Conservation (phyloP, 208 protist species). For the Crithidia acanthocephali region DNA sequence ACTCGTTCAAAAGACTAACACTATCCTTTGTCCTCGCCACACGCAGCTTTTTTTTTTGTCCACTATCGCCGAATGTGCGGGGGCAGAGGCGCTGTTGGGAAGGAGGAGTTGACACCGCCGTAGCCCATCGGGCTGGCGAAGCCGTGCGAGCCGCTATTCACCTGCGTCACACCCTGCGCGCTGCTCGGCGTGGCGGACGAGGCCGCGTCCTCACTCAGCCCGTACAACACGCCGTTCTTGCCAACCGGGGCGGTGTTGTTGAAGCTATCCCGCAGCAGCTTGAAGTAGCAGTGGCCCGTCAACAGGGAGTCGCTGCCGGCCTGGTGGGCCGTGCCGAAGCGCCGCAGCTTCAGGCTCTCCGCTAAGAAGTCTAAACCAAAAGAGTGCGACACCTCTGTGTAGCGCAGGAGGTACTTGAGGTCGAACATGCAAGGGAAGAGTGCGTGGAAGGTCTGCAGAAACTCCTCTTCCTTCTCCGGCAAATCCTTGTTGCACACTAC, state of each 20-base stretch:
- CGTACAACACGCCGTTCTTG: slow-evolving; percentile 95
- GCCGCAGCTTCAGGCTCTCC: slow-evolving; percentile 93
- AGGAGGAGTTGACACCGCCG: slow-evolving; percentile 20
- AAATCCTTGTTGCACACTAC: slow-evolving; percentile 96
- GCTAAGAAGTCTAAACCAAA: slow-evolving; percentile 97
- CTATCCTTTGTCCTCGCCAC: no score
- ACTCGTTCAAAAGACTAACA: no score
- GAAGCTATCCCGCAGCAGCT: slow-evolving; percentile 92
- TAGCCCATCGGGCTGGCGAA: slow-evolving; percentile 49
- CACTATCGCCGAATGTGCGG: slow-evolving; percentile 31
- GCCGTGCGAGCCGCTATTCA: slow-evolving; percentile 35
- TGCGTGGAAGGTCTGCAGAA: slow-evolving; percentile 95
- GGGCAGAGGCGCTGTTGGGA: slow-evolving; percentile 44
- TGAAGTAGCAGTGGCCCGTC: slow-evolving; percentile 98
- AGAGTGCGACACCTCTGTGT: slow-evolving; percentile 90
- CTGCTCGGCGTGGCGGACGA: slow-evolving; percentile 82
- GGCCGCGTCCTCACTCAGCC: slow-evolving; percentile 90
- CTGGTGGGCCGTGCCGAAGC: slow-evolving; percentile 95
- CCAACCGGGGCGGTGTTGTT: slow-evolving; percentile 84
- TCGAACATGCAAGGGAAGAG: slow-evolving; percentile 99
- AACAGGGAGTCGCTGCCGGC: slow-evolving; percentile 98
- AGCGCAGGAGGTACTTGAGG: slow-evolving; percentile 99
- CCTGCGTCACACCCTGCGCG: slow-evolving; percentile 40
- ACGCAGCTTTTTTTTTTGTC: background rate
- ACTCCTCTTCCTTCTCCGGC: slow-evolving; percentile 97